Evolutionary conservation across 2,329 filamentous ascomycete species (phyloP).

Genomic region (Talaromyces atroroseus): DNA sequence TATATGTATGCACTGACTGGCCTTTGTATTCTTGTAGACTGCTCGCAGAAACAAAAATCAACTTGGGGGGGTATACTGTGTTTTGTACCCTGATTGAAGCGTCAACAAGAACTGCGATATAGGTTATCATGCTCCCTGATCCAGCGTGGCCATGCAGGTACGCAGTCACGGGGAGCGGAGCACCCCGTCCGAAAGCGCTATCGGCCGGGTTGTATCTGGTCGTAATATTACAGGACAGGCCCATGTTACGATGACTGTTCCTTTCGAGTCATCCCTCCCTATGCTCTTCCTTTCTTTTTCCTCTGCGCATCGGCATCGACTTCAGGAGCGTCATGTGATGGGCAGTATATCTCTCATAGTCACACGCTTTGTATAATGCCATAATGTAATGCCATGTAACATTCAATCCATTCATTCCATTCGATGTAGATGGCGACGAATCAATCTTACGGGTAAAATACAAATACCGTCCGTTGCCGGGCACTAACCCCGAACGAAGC

Average conservation of each 20-base stretch:
- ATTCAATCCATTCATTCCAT: too few species aligned
- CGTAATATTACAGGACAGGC: neutral
- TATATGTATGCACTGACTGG: too few species aligned
- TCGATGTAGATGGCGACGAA: too few species aligned
- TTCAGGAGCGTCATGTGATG: too few species aligned
- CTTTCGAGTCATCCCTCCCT: neutral
- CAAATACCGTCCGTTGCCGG: constrained; percentile 1
- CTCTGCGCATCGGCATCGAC: neutral
- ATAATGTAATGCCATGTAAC: too few species aligned
- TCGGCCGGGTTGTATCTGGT: neutral
- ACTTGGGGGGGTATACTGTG: too few species aligned
- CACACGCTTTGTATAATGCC: too few species aligned
- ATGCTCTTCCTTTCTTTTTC: neutral
- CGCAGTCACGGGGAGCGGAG: constrained; percentile 5
- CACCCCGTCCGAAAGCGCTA: constrained; percentile 9
- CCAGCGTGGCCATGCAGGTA: neutral
- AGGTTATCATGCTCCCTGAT: neutral
- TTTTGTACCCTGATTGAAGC: too few species aligned
- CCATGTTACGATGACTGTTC: neutral
- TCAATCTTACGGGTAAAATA: neutral
- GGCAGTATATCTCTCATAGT: too few species aligned
- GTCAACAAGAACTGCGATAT: neutral
- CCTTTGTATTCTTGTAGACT: too few species aligned
- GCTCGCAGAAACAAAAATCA: too few species aligned
- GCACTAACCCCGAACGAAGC: constrained; percentile 3